A percentile compares a stretch with the other conserved stretches of the same genome.
Conservation (phyloP, 2,329 filamentous ascomycete genomes). For the Monosporascus sp. region DNA sequence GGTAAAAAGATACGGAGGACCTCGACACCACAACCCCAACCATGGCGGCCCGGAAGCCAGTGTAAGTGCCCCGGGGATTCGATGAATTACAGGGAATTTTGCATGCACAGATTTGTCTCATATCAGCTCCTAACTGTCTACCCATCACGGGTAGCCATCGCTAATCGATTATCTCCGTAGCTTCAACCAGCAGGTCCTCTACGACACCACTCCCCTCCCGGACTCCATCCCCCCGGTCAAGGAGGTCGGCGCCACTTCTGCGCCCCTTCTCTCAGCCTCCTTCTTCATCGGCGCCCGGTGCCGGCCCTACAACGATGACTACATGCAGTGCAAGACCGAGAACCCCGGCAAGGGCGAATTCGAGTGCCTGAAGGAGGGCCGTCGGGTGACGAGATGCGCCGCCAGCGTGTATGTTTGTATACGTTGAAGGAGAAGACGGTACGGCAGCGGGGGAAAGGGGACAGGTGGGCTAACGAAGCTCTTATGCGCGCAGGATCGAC, state of each 20-base stretch:
- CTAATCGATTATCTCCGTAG: constrained; percentile 43
- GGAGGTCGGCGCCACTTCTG: constrained; percentile 90
- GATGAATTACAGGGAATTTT: background rate
- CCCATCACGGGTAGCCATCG: constrained; percentile 2
- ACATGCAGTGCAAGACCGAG: constrained; percentile 99
- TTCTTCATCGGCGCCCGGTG: constrained; percentile 98
- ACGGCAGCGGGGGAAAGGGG: background rate
- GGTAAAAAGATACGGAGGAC: constrained; percentile 3
- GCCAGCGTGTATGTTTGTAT: constrained; percentile 87
- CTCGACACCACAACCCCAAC: constrained; percentile 29
- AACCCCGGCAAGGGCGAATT: constrained; percentile 85
- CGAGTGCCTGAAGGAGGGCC: constrained; percentile 92
- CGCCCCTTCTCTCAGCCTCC: constrained; percentile 82
- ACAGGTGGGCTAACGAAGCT: constrained; percentile 1
- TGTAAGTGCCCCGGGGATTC: constrained; percentile 36
- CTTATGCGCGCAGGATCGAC: constrained; percentile 58
- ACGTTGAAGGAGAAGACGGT: background rate
- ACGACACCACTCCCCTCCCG: constrained; percentile 94
- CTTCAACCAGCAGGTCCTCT: constrained; percentile 89
- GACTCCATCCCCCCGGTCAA: constrained; percentile 86
- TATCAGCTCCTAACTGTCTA: background rate
- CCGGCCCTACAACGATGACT: constrained; percentile 95
- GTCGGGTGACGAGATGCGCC: constrained; percentile 94
- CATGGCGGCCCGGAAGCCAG: constrained; percentile 57
- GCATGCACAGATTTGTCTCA: constrained; percentile 11